Evolutionary conservation across 441 rosid genomes (phyloP), one percentile per base, ranked within the genome.

Genomic region (Viola pubescens): DNA sequence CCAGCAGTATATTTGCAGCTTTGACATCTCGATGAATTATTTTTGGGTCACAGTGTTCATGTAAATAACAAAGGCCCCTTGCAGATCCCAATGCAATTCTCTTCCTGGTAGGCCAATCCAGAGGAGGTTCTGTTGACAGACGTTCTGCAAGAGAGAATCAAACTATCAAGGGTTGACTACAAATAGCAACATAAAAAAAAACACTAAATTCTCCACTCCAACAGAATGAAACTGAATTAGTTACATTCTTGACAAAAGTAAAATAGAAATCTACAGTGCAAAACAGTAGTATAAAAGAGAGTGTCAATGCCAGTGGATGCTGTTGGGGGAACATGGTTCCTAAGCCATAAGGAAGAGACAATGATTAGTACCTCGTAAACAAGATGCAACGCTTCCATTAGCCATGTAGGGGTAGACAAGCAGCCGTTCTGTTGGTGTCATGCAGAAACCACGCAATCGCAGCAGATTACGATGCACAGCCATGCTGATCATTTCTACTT

Each of bases 1-100:
- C 94, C 37, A 88, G 90, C 38, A 91, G 69, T 49, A 91, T 86
- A 41, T 91, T 91, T 41, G 97, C 97, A 50, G 97, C 97, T 78
- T 91, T 91, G 39, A 91, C 94, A 56, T 91, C 98, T 67, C 96
- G 77, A 60, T 88, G 98, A 56, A 88, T 91, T 40, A 91, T 91
- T 81, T 77, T 87, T 4, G 96, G 98, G 62, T 83, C 85, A 65
- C 95, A 85, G 55, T 89, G 96, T 63, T 91, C 96, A 5, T 91
- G 98, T 50, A 89, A 80, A 74, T 91, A 91, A 11, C 83, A 65
- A 63, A 91, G 91, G 48, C 98, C 98, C 14, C 97, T 83, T 11
- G 97, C 92, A 59, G 98, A 79, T 3, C 94, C 98, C 0, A 80
- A 67, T 6, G 91, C 89, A 45, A 91, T 75, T 49, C 61, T 56